phyloP scores from a whole-genome alignment of 306 rosid species.

The Rosa persica region DNA sequence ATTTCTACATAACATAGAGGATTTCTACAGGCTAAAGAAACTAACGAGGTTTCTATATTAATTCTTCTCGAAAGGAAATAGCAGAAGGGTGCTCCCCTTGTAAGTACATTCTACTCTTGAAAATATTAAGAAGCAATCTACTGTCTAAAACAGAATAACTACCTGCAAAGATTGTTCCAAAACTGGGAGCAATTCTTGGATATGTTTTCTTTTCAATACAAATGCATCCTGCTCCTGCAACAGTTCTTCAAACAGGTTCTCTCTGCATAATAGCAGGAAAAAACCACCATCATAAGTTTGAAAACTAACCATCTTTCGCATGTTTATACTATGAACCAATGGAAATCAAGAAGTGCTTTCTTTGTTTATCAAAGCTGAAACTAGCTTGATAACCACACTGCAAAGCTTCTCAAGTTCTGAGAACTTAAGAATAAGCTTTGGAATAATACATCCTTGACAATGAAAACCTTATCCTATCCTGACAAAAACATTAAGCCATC shows the following conservation, averaged over 20 bases:
- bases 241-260: slow-evolving; percentile 41
- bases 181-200: slow-evolving; percentile 20
- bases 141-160: not conserved
- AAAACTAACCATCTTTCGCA: not conserved
- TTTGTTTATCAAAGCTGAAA: not conserved
- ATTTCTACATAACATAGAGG: not conserved
- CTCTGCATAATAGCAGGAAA: slow-evolving; percentile 30
- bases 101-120: not conserved
- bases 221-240: slow-evolving; percentile 37
- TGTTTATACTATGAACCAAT: not conserved
- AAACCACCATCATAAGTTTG: slow-evolving; percentile 9
- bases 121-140: not conserved
- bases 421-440: no score
- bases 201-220: slow-evolving; percentile 30
- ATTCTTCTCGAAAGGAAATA: not conserved
- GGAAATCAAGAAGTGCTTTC: not conserved
- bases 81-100: not conserved
- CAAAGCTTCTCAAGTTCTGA: no score
- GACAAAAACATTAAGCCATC: no score
- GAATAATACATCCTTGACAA: no score
- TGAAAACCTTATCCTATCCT: no score
- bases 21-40: not conserved
- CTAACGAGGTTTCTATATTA: not conserved
- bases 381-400: no score
- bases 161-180: slow-evolving; percentile 38